A percentile compares a stretch with the other conserved stretches of the same genome.
These are phyloP conservation scores for Trametes coccinea DNA, from an alignment of 768 basidiomycete species.

Conservation along the genomic window DNA sequence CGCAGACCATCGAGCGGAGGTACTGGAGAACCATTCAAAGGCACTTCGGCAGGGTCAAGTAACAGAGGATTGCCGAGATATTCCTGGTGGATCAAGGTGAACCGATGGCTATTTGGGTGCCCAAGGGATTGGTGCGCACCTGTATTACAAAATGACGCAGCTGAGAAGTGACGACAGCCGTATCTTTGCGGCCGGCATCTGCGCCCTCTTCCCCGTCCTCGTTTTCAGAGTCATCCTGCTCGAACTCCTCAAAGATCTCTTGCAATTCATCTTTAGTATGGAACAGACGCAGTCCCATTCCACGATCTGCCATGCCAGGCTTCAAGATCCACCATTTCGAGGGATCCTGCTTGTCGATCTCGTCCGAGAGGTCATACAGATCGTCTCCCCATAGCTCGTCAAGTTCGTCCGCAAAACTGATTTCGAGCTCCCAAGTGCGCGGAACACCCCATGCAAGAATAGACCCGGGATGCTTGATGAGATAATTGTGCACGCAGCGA, in stretches of 20 bases:
- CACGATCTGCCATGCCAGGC: constrained; percentile 96
- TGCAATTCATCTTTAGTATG: constrained; percentile 71
- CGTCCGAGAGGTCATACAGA: constrained; percentile 78
- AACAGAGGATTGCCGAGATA: constrained; percentile 80
- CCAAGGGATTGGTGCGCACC: constrained; percentile 44
- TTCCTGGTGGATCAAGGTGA: constrained; percentile 53
- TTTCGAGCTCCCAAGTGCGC: constrained; percentile 78
- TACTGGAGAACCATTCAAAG: constrained; percentile 30
- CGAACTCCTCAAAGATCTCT: constrained; percentile 80
- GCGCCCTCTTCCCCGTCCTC: constrained; percentile 38
- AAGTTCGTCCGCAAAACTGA: constrained; percentile 90
- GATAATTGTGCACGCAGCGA: constrained; percentile 66
- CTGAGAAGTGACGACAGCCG: constrained; percentile 77
- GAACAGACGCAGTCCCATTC: constrained; percentile 93
- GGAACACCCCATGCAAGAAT: constrained; percentile 59
- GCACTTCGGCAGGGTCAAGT: constrained; percentile 61
- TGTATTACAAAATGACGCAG: constrained; percentile 96
- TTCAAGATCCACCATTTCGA: constrained; percentile 91
- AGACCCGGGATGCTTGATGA: constrained; percentile 68
- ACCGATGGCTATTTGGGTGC: neutral
- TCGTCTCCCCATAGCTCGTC: constrained; percentile 94
- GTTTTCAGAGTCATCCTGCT: constrained; percentile 52
- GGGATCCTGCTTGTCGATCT: constrained; percentile 43
- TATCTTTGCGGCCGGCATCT: constrained; percentile 39
- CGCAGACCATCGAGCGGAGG: constrained; percentile 28